Evolutionary conservation across 208 protist species (phyloP), one percentile per base, ranked within the genome.

Genomic region (Trypanosoma mega): DNA sequence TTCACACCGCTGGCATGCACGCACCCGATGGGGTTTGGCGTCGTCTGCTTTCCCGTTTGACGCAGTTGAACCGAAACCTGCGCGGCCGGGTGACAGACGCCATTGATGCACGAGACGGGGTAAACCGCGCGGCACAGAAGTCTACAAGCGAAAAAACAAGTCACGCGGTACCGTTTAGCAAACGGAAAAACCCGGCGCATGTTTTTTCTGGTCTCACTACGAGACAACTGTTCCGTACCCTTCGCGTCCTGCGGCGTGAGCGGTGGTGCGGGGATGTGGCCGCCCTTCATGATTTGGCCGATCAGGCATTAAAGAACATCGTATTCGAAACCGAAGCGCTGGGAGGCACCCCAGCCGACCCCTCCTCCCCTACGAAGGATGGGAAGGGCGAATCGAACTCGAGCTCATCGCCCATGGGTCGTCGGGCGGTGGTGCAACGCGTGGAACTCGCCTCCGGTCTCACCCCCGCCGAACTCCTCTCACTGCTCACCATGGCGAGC

Each of bases 161-260:
- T n/a, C n/a, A n/a, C n/a, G n/a, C n/a, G n/a, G n/a, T n/a, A n/a
- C n/a, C n/a, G n/a, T n/a, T n/a, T n/a, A n/a, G n/a, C n/a, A n/a
- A n/a, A 20, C 4, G 2, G 8, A 14, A 44, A 9, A 18, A 18
- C 0, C 21, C 26, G 24, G 44, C 16, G 2, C 85, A 92, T 60
- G 77, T 92, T 8, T 92, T 92, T 59, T 87, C 81, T 34, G 75
- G 78, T 7, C 63, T 92, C 16, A 85, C 81, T 0, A 92, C 85
- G 12, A 67, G 85, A n/a, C 81, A 92, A 53, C 39, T 93, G 21
- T 93, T 80, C 66, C 86, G 86, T 54, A 49, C 77, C 14, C 69
- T 93, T 7, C 59, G 52, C 43, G 79, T 93, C 44, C 66, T 89
- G 45, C 70, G 74, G 55, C 46, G 54, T 16, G 78, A 83, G 56